Conservation (phyloP, 2,329 filamentous ascomycete genomes). For the Penicillium sp. region DNA sequence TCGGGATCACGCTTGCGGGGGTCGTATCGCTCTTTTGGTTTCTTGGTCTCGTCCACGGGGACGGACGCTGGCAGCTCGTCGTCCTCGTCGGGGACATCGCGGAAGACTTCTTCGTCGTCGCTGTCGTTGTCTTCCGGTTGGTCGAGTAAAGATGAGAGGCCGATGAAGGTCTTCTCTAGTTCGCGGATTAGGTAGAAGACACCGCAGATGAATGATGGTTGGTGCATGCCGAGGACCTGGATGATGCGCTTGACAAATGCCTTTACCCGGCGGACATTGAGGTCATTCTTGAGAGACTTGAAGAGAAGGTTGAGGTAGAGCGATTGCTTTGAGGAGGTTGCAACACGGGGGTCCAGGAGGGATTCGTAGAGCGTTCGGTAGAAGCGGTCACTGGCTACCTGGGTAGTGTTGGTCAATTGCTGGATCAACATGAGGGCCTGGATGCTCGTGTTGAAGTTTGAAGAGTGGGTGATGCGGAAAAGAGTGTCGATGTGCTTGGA, state of each 20-base stretch:
- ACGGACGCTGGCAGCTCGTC: conserved; percentile 42
- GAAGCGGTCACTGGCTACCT: conserved; percentile 84
- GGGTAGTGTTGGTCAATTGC: conserved; percentile 80
- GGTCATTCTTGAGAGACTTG: conserved; percentile 82
- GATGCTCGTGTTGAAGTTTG: conserved; percentile 98
- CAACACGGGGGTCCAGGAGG: conserved; percentile 83
- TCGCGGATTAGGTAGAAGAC: conserved; percentile 89
- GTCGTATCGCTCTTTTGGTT: conserved; percentile 65
- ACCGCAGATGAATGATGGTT: conserved; percentile 89
- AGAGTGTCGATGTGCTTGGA: conserved; percentile 90
- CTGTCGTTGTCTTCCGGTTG: conserved; percentile 79
- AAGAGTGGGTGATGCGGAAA: conserved; percentile 94
- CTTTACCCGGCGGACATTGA: conserved; percentile 90
- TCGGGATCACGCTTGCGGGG: conserved; percentile 89
- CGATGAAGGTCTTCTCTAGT: conserved; percentile 77
- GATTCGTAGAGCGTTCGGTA: conserved; percentile 97
- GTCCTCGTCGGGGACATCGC: conserved; percentile 64
- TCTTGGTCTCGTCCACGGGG: conserved; percentile 33
- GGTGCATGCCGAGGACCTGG: conserved; percentile 84
- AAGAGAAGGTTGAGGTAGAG: conserved; percentile 93
- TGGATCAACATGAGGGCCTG: conserved; percentile 95
- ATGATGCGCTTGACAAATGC: conserved; percentile 94
- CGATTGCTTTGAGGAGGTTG: conserved; percentile 90
- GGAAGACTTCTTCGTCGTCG: conserved; percentile 70
- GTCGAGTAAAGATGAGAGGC: conserved; percentile 75